Percentiles rank a stretch among this genome's conserved stretches.
These are phyloP conservation scores for Tricholoma sp. DNA, from an alignment of 768 basidiomycete species.

Conservation along the genomic window DNA sequence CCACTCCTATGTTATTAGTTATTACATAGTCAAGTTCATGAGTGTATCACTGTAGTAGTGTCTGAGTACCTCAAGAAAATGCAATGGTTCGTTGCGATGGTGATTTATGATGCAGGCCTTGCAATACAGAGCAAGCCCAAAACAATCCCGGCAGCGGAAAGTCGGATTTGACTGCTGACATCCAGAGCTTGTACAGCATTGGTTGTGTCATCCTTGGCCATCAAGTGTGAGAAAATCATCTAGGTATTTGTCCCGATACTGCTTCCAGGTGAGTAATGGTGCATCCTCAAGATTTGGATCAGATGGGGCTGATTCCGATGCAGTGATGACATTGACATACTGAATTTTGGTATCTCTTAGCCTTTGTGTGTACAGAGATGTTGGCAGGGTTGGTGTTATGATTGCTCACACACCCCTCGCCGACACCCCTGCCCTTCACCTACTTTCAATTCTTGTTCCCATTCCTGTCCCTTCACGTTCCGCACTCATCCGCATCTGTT, in stretches of 20 bases:
- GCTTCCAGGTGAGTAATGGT: constrained; percentile 12
- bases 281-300: constrained; percentile 7
- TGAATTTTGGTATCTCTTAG: not conserved
- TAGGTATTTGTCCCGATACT: constrained; percentile 10
- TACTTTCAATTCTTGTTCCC: too few relatives aligned
- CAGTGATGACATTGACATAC: not conserved
- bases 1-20: constrained; percentile 13
- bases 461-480: too few relatives aligned
- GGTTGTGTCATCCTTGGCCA: constrained; percentile 11
- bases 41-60: not conserved
- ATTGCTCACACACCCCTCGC: too few relatives aligned
- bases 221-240: constrained; percentile 11
- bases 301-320: not conserved
- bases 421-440: too few relatives aligned
- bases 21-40: not conserved
- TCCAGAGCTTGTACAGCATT: constrained; percentile 2
- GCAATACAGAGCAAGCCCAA: constrained; percentile 7
- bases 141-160: constrained; percentile 14
- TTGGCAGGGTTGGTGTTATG: too few relatives aligned
- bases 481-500: too few relatives aligned
- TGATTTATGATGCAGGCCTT: constrained; percentile 8
- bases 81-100: constrained; percentile 13
- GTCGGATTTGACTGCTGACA: not conserved
- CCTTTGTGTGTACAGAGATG: not conserved
- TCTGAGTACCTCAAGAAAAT: constrained; percentile 14